These are phyloP conservation scores for Globisporangium lucens DNA, from an alignment of 352 stramenopile genomes.

Conservation along the genomic window DNA sequence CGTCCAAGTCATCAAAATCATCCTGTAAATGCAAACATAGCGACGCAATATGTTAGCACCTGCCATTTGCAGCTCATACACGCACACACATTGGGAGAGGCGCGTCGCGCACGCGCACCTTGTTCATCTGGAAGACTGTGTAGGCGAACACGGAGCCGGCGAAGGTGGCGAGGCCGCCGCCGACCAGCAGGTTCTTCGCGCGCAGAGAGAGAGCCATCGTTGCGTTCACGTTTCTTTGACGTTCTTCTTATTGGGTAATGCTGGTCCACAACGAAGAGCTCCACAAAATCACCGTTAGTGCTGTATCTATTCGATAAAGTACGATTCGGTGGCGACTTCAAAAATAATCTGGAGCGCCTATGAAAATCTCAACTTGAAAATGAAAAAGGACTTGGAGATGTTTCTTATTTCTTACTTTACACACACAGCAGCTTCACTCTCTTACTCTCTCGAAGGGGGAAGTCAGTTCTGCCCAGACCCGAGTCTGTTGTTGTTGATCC, in stretches of 20 bases:
- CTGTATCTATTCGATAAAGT: constrained; percentile 9
- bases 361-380: neutral
- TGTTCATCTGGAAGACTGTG: constrained; percentile 79
- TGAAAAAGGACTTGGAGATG: neutral
- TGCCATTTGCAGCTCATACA: neutral
- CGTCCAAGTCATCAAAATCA: constrained; percentile 79
- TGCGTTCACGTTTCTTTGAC: constrained; percentile 17
- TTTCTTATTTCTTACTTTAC: neutral
- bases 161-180: constrained; percentile 61
- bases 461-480: neutral
- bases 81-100: neutral
- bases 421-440: neutral
- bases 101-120: constrained; percentile 29
- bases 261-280: neutral
- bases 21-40: constrained; percentile 34
- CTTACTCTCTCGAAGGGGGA: neutral
- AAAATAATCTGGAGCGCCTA: neutral
- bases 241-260: neutral
- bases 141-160: constrained; percentile 66
- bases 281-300: neutral
- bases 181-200: constrained; percentile 76
- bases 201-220: constrained; percentile 64
- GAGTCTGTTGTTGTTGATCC: neutral
- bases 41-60: constrained; percentile 1
- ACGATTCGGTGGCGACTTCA: neutral